Base-by-base conservation (phyloP, 2,329 filamentous ascomycete species). In the Phaeomoniella chlamydospora region DNA sequence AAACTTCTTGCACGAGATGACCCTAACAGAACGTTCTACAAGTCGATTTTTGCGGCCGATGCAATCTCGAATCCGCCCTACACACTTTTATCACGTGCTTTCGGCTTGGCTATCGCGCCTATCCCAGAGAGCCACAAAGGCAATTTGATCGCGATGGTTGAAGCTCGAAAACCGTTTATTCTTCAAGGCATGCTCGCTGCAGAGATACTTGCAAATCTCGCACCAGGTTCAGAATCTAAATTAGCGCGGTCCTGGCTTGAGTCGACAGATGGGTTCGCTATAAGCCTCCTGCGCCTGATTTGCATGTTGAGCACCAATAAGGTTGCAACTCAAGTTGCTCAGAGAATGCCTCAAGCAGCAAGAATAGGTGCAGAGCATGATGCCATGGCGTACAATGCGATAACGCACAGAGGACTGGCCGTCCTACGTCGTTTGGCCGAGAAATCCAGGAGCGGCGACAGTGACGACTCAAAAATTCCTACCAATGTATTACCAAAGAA, bases 1-100 rank as follows among this genome's bases (percentile, higher is more conserved):
- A 96, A 96, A 56, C 66, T 98, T 3, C 67, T 98, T 16, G 88
- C 90, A 3, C 73, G 87, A 35, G 90, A 96, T 53, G 88, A 96
- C 47, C 88, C 90, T 0, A 98, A 98, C 49, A 69, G 90, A 41
- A 77, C 76, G 3, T 78, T 82, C 47, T 96, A 87, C 63, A 82
- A 80, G 53, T 67, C 74, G 29, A 80, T 96, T 6, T 92, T 96
- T 49, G 66, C 76, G 14, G 68, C 77, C 4, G 86, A 93, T 48
- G 68, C 75, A 4, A 62, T 64, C 12, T 70, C 73, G 6, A 66
- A 65, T 2, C 68, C 76, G 5, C 72, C 81, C 0, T 78, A 78
- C 46, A 86, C 94, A 42, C 69, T 96, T 10, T 65, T 96, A 3
- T 94, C 87, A 0, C 77, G 81, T 39, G 74, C 86, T 1, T 96